Percentiles rank a stretch among this genome's conserved stretches.
Conservation (phyloP, 2,329 filamentous ascomycete species). For the Metarhizium anisopliae region DNA sequence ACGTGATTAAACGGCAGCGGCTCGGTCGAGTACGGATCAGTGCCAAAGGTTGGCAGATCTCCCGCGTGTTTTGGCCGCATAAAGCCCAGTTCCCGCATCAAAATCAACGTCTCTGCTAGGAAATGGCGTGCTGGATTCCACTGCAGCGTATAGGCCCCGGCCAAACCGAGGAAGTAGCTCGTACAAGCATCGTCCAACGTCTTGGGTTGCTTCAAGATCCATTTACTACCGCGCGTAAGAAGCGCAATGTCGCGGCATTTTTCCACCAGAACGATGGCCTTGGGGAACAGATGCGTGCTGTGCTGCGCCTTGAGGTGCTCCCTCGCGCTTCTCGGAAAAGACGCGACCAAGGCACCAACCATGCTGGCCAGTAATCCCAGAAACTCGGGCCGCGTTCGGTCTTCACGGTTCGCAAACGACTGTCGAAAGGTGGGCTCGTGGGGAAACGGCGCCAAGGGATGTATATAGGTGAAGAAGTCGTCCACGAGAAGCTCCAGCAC, state of each 20-base stretch:
- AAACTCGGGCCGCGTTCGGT: slow-evolving; percentile 57
- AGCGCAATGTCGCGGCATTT: slow-evolving; percentile 63
- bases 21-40: slow-evolving; percentile 28
- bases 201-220: slow-evolving; percentile 36
- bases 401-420: slow-evolving; percentile 57
- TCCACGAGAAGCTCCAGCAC: slow-evolving; percentile 63
- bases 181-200: slow-evolving; percentile 53
- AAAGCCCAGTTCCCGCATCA: slow-evolving; percentile 59
- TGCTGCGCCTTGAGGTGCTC: slow-evolving; percentile 59
- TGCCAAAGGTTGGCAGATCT: slow-evolving; percentile 30
- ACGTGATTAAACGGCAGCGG: slow-evolving; percentile 55
- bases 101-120: slow-evolving; percentile 61
- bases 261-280: slow-evolving; percentile 60
- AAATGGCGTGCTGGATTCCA: slow-evolving; percentile 61
- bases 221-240: slow-evolving; percentile 52
- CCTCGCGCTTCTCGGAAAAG: slow-evolving; percentile 63
- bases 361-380: slow-evolving; percentile 65
- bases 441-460: slow-evolving; percentile 68
- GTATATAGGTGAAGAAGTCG: slow-evolving; percentile 77
- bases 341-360: slow-evolving; percentile 64
- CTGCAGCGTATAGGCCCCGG: slow-evolving; percentile 58
- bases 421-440: slow-evolving; percentile 70
- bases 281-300: slow-evolving; percentile 56
- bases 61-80: slow-evolving; percentile 43
- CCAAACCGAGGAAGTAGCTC: slow-evolving; percentile 65